phyloP scores from a whole-genome alignment of 768 basidiomycete species.

The Calocera cornea region DNA sequence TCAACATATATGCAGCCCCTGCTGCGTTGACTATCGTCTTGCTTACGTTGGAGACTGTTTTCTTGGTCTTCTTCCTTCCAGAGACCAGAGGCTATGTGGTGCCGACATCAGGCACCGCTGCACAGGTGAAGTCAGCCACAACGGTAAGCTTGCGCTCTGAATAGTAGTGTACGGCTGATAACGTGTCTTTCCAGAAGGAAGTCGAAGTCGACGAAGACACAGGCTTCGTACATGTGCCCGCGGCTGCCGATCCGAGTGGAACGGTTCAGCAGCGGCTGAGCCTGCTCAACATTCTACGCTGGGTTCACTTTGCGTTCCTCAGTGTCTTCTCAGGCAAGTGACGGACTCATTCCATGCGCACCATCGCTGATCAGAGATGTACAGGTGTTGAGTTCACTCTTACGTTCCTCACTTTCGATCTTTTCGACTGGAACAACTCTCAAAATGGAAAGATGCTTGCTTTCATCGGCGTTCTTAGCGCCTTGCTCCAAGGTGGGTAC shows the following conservation, averaged over 20 bases:
- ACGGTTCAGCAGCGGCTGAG: conserved; percentile 31
- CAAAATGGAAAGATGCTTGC: conserved; percentile 77
- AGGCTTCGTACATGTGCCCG: neutral
- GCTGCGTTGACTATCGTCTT: conserved; percentile 70
- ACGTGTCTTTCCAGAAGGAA: no score
- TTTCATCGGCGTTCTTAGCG: conserved; percentile 81
- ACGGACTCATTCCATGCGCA: neutral
- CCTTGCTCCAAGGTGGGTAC: conserved; percentile 85
- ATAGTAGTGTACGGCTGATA: no score
- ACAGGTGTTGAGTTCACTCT: conserved; percentile 87
- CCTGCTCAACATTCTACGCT: conserved; percentile 45
- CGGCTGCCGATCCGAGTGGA: neutral
- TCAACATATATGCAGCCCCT: conserved; percentile 88
- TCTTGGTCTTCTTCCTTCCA: conserved; percentile 61
- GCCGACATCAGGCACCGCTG: neutral
- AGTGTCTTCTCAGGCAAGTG: conserved; percentile 63
- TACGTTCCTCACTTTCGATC: conserved; percentile 83
- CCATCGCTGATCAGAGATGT: neutral
- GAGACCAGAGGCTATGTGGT: conserved; percentile 57
- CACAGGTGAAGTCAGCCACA: neutral
- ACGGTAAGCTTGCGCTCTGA: neutral
- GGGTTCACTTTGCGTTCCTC: conserved; percentile 73
- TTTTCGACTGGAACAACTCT: conserved; percentile 78
- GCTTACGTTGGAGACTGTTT: conserved; percentile 63
- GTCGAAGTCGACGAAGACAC: conserved; percentile 1